Evolutionary conservation across 148 eudicot genomes (phyloP), one percentile per base, ranked within the genome.

Genomic region (Fagopyrum homotropicum): DNA sequence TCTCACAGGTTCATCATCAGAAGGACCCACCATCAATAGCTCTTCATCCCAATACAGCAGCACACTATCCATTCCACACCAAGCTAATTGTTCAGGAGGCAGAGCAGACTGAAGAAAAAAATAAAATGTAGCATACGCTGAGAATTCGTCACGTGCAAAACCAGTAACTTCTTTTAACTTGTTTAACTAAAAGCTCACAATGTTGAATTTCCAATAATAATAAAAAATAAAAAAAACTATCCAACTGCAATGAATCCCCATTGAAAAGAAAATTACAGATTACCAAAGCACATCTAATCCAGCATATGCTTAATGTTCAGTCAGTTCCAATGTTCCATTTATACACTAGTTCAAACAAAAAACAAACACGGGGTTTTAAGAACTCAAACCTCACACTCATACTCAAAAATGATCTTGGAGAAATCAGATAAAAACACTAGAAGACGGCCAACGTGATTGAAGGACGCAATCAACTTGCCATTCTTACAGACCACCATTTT

Each of bases 1-100:
- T 77, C 84, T 86, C 74, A 92, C 94, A 30, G 99, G 91, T 70
- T 90, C 99, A 60, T 91, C 99, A 89, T 75, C 40, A 35, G 40
- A 90, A 68, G 98, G 97, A 70, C 99, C 98, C 56, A 95, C 98
- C 99, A 95, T 95, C 81, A 95, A 73, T 79, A 95, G 90, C 87
- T 85, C 86, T 77, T 95, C 99, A 81, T 95, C 98, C 98, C 99
- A 90, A 75, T 92, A 89, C 26, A 95, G 88, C 76, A 95, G 78
- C 55, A 95, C 98, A 75, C 94, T 95, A 82, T 95, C 99, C 87
- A 89, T 82, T 77, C 98, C 99, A 82, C 99, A 95, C 99, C 99
- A 95, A 82, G 92, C 92, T 75, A 95, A 81, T 72, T 95, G 99
- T 72, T 89, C 94, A 12, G 99, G 99, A 77, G 99, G 98, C 72